phyloP scores from a whole-genome alignment of 169 alveolate genomes.

The Theileria parva region DNA sequence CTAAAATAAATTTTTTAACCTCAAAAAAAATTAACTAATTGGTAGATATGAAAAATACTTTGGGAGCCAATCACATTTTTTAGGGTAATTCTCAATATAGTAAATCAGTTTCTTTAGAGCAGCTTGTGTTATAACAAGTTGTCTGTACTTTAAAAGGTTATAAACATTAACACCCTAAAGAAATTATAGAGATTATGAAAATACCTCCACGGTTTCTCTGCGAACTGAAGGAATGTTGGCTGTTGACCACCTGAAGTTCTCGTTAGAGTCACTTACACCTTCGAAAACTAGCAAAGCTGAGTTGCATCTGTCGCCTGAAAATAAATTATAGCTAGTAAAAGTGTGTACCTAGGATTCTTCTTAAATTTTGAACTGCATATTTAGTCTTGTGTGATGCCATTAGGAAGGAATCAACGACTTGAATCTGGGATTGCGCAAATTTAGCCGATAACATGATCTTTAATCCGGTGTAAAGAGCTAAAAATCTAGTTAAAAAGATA shows the following conservation, averaged over 20 bases:
- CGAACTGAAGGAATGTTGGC: slow-evolving; percentile 84
- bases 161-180: slow-evolving; percentile 75
- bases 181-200: background rate
- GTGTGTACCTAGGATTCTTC: slow-evolving; percentile 74
- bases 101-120: slow-evolving; percentile 79
- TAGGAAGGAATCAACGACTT: slow-evolving; percentile 80
- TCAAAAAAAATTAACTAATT: background rate
- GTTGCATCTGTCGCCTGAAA: slow-evolving; percentile 73
- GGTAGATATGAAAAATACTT: slow-evolving; percentile 19
- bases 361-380: slow-evolving; percentile 74
- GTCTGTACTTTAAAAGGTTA: slow-evolving; percentile 79
- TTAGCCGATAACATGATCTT: slow-evolving; percentile 80
- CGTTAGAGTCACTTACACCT: slow-evolving; percentile 81
- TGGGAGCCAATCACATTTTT: slow-evolving; percentile 80
- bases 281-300: slow-evolving; percentile 82
- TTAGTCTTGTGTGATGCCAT: slow-evolving; percentile 82
- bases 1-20: slow-evolving; percentile 4
- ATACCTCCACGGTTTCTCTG: slow-evolving; percentile 79
- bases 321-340: background rate
- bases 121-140: slow-evolving; percentile 80
- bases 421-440: slow-evolving; percentile 84
- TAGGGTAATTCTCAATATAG: slow-evolving; percentile 76
- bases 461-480: slow-evolving; percentile 78
- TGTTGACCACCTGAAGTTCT: slow-evolving; percentile 84
- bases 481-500: background rate